Base-by-base conservation (phyloP, 2,329 filamentous ascomycete species). In the Beauveria sp. region DNA sequence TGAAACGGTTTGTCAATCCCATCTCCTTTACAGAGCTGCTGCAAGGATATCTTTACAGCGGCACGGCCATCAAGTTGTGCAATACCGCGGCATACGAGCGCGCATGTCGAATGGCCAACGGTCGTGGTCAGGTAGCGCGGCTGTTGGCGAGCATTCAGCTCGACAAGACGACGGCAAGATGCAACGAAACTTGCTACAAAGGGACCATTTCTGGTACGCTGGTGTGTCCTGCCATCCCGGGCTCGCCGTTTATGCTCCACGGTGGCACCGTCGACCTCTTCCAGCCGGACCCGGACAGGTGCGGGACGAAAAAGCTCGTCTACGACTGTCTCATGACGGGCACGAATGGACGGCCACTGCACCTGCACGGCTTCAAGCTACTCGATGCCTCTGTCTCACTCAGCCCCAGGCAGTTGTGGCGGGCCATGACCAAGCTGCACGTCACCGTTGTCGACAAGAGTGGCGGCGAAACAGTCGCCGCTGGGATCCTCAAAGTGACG, bases 251-350 rank as follows among this genome's bases (percentile, higher is more conserved):
- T 65, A 81, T 86, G 77, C 80, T 87, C 30, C 78, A 81, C 58
- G 74, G 79, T 10, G 85, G 85, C 22, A 73, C 78, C 58, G 83
- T 87, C 66, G 78, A 82, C 38, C 71, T 87, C 22, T 87, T 88
- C 67, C 75, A 77, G 40, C 69, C 76, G 16, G 80, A 86, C 66
- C 71, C 76, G 42, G 76, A 79, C 62, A 77, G 80, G 0, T 79
- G 85, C 0, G 83, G 84, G 20, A 85, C 82, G 5, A 77, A 77
- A 30, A 86, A 84, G 64, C 71, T 88, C 34, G 80, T 79, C 0
- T 88, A 88, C 67, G 79, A 86, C 66, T 84, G 87, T 63, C 81
- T 83, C 65, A 81, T 88, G 78, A 75, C 75, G 28, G 81, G 82
- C 5, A 75, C 79, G 4, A 73, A 82, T 63, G 82, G 81, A 16